These are phyloP conservation scores for Murraya koenigii DNA, from an alignment of 345 rosid species.

Conservation along the genomic window DNA sequence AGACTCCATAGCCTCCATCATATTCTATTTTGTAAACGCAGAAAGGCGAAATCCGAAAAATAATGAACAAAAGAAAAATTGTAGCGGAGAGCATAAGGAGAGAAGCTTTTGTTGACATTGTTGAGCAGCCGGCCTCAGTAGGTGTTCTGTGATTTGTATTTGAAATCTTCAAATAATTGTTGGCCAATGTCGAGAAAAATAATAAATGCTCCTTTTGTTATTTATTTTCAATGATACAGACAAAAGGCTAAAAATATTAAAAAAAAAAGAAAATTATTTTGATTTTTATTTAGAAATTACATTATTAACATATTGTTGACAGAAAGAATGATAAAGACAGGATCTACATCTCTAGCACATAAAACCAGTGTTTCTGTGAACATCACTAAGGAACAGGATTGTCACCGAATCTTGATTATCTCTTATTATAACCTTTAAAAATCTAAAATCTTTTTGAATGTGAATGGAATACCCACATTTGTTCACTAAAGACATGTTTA, in stretches of 20 bases:
- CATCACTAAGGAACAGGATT: neutral
- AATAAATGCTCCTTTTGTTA: neutral
- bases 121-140: neutral
- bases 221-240: neutral
- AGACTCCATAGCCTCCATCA: neutral
- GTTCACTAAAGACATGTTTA: no score
- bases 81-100: constrained; percentile 20
- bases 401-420: neutral
- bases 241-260: no score
- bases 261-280: no score
- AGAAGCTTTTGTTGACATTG: constrained; percentile 21
- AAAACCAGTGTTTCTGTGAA: neutral
- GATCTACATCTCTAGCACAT: neutral
- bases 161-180: neutral
- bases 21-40: neutral
- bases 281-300: neutral
- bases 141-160: no score
- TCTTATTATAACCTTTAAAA: neutral
- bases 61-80: constrained; percentile 18
- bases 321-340: neutral
- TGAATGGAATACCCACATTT: no score
- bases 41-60: neutral
- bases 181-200: neutral
- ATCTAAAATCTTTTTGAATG: no score
- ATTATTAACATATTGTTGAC: neutral